Percentiles rank a stretch among this genome's conserved stretches.
phyloP scores from a whole-genome alignment of 2,329 filamentous ascomycete genomes.

The Colletotrichum limetticola region DNA sequence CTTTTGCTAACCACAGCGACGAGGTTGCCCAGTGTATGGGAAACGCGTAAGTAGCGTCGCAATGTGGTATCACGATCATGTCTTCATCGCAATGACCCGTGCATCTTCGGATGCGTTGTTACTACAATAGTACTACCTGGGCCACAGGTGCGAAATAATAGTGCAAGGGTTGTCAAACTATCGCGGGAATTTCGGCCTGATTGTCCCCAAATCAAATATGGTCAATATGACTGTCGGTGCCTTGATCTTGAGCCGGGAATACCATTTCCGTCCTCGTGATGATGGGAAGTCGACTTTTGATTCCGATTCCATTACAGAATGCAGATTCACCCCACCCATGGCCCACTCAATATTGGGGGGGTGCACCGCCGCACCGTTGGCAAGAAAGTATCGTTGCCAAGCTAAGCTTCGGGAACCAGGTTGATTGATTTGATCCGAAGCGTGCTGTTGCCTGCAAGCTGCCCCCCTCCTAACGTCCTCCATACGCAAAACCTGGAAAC shows the following conservation, averaged over 20 bases:
- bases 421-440: conserved; percentile 3
- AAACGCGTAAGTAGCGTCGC: neutral
- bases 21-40: neutral
- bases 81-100: neutral
- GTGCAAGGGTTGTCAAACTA: conserved; percentile 21
- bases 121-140: neutral
- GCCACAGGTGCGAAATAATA: neutral
- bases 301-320: neutral
- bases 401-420: neutral
- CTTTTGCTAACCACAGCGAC: neutral
- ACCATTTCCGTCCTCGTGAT: neutral
- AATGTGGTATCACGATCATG: neutral
- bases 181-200: conserved; percentile 15
- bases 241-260: too few relatives aligned
- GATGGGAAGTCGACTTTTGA: neutral
- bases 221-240: conserved; percentile 9
- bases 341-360: too few relatives aligned
- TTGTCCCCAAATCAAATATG: neutral
- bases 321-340: neutral
- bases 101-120: neutral
- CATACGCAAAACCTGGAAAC: neutral
- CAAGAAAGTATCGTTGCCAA: neutral
- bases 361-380: too few relatives aligned
- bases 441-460: neutral
- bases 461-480: neutral